Evolutionary conservation across 2,329 filamentous ascomycete species (phyloP).

Genomic region (Hortaea werneckii): DNA sequence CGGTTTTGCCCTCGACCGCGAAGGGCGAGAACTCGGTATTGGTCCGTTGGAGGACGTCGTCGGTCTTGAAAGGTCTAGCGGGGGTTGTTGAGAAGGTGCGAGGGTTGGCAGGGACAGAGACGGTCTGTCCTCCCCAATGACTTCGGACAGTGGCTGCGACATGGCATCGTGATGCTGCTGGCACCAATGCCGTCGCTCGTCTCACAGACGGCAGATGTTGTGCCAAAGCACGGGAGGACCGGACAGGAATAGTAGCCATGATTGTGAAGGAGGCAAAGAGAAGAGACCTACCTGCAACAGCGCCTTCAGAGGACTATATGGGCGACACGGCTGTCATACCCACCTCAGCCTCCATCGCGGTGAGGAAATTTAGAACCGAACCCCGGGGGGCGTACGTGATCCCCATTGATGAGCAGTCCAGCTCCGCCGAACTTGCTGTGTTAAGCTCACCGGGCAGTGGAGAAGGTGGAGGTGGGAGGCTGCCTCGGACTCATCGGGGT

Average conservation of each 20-base stretch:
- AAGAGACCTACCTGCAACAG: neutral
- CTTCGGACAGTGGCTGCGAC: neutral
- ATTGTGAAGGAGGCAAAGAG: neutral
- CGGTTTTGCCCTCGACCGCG: slow-evolving; percentile 35
- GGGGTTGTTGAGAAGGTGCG: neutral
- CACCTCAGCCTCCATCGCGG: no score
- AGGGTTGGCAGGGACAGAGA: neutral
- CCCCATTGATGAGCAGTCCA: neutral
- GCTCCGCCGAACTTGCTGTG: neutral
- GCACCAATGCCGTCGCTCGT: neutral
- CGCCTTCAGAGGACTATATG: neutral
- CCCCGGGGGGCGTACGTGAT: no score
- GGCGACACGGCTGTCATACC: neutral
- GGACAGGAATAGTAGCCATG: neutral
- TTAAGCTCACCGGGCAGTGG: no score
- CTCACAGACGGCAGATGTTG: neutral
- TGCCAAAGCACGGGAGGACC: neutral
- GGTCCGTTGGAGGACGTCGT: neutral
- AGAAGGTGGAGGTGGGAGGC: no score
- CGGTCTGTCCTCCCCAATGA: neutral
- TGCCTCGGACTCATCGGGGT: no score
- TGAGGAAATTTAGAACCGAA: no score
- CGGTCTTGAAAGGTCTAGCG: neutral
- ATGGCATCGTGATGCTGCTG: neutral
- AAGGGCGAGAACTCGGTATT: slow-evolving; percentile 22